Base-by-base conservation (phyloP, 2,329 filamentous ascomycete genomes). In the Apiospora aurea region DNA sequence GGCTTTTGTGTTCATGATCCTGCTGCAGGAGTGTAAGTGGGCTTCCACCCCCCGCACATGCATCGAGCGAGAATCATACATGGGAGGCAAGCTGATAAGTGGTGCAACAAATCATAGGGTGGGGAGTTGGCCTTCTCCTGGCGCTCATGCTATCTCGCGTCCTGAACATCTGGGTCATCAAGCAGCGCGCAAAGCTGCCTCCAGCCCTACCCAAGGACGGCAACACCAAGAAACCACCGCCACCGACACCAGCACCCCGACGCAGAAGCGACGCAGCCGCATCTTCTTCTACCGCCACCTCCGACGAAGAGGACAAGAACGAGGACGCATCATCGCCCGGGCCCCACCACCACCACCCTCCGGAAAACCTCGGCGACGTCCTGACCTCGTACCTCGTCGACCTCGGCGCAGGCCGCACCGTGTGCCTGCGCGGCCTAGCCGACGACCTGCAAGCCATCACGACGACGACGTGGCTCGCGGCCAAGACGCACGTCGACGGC, bases 381-480 rank as follows among this genome's bases (percentile, higher is more conserved):
- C 74, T 81, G 10, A 82, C 79, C 4, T 86, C 89, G 74, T 85
- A 91, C 69, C 79, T 86, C 2, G 81, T 91, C 34, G 84, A 89
- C 41, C 82, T 91, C 4, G 86, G 85, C 26, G 82, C 84, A 34
- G 87, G 87, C 57, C 82, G 86, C 0, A 85, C 84, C 75, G 83
- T 91, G 1, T 81, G 86, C 16, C 82, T 92, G 57, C 84, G 85
- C 41, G 90, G 90, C 5, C 77, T 82, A 4, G 82, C 86, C 10
- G 83, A 87, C 44, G 90, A 91, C 76, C 82, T 69, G 8, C 88
- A 88, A 71, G 89, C 89, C 43, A 84, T 91, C 53, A 91, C 89
- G 0, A 85, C 87, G 3, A 86, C 87, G 3, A 76, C 83, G 41
- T 92, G 89, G 89, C 79, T 92, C 66, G 82, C 85, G 14, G 81